Percentiles rank a stretch among this genome's conserved stretches.
Conservation (phyloP, 2,329 filamentous ascomycete species). For the Xylaria sp. region DNA sequence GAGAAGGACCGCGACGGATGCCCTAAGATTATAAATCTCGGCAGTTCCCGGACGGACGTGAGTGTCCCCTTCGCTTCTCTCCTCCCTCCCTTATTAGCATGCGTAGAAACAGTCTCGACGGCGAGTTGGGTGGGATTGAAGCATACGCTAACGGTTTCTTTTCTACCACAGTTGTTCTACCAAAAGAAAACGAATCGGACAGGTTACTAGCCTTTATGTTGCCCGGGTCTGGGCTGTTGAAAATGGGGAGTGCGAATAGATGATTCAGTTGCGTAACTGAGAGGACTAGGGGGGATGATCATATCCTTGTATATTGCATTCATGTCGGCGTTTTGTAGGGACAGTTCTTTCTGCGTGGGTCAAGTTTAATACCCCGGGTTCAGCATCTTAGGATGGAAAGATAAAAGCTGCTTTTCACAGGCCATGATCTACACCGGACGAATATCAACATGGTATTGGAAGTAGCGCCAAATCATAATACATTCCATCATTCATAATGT, state of each 20-base stretch:
- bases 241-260: conserved; percentile 5
- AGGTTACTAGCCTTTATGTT: conserved; percentile 56
- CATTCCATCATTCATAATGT: conserved; percentile 35
- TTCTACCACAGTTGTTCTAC: conserved; percentile 59
- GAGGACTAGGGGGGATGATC: not conserved
- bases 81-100: conserved; percentile 57
- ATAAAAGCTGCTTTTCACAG: not conserved
- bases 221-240: conserved; percentile 55
- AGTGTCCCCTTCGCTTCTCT: conserved; percentile 38
- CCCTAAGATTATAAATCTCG: conserved; percentile 98
- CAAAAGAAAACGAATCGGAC: conserved; percentile 71
- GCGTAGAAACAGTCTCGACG: no score
- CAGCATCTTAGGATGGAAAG: not conserved
- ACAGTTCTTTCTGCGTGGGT: conserved; percentile 23
- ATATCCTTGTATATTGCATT: conserved; percentile 30
- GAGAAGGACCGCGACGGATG: conserved; percentile 98
- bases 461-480: conserved; percentile 23
- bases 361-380: conserved; percentile 28
- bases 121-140: not conserved
- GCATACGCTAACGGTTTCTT: conserved; percentile 35
- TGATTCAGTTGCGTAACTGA: not conserved
- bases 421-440: not conserved
- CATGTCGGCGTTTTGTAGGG: conserved; percentile 35
- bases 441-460: not conserved
- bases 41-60: conserved; percentile 93